Conservation (phyloP, 2,329 filamentous ascomycete species). For the Fusarium sp. region DNA sequence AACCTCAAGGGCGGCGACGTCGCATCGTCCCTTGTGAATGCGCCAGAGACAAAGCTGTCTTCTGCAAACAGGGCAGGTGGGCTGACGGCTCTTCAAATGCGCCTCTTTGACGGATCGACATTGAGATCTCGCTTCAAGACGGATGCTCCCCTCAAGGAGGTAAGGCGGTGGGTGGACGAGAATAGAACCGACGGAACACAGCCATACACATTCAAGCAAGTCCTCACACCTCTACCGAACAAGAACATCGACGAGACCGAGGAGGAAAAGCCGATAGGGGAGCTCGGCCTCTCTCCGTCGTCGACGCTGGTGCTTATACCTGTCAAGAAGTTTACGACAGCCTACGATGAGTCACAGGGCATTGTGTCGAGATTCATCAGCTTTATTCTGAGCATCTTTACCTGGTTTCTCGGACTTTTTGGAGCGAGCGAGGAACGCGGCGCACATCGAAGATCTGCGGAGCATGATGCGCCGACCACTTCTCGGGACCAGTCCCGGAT, state of each 20-base stretch:
- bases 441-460: constrained; percentile 2
- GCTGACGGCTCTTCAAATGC: constrained; percentile 74
- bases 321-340: constrained; percentile 60
- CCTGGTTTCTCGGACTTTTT: constrained; percentile 51
- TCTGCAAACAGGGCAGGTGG: constrained; percentile 45
- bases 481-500: constrained; percentile 44
- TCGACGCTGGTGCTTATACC: constrained; percentile 87
- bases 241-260: constrained; percentile 78
- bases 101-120: constrained; percentile 85
- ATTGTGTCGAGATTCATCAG: constrained; percentile 48
- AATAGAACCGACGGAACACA: constrained; percentile 65
- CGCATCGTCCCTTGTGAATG: constrained; percentile 46
- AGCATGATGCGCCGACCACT: constrained; percentile 15
- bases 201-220: constrained; percentile 86
- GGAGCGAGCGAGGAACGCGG: constrained; percentile 38
- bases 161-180: constrained; percentile 82
- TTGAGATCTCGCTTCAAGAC: constrained; percentile 78
- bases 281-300: constrained; percentile 79
- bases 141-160: constrained; percentile 70
- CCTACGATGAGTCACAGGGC: constrained; percentile 52
- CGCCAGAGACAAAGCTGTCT: constrained; percentile 49
- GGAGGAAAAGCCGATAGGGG: constrained; percentile 73
- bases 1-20: constrained; percentile 47
- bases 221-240: constrained; percentile 82
- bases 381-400: constrained; percentile 50